Percentiles rank a stretch among this genome's conserved stretches.
Conservation (phyloP, 345 rosid species). For the Lepidium didymum region DNA sequence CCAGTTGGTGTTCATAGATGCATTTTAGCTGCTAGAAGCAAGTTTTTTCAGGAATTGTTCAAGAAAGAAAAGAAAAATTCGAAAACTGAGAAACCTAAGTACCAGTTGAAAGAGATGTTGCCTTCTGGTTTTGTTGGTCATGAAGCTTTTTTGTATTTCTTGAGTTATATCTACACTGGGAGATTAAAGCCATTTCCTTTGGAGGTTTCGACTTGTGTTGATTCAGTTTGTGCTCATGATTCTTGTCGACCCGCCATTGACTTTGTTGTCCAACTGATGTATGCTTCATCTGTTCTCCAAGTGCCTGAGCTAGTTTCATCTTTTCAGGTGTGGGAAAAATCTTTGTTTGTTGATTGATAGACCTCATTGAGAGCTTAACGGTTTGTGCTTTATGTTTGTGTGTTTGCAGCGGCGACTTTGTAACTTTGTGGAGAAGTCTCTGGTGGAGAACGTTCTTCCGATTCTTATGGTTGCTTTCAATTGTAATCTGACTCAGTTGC, state of each 20-base stretch:
- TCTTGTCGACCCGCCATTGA: conserved; percentile 81
- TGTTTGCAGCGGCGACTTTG: conserved; percentile 73
- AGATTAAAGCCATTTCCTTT: conserved; percentile 68
- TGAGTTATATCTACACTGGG: conserved; percentile 86
- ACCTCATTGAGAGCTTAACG: background rate
- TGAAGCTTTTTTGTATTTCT: conserved; percentile 69
- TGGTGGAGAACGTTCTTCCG: conserved; percentile 73
- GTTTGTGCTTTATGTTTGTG: background rate
- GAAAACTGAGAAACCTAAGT: conserved; percentile 44
- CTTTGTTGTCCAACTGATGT: conserved; percentile 79
- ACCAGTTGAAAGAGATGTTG: conserved; percentile 43
- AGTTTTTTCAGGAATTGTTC: conserved; percentile 65
- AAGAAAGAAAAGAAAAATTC: conserved; percentile 37
- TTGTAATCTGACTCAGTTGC: conserved; percentile 64
- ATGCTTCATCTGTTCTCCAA: conserved; percentile 72
- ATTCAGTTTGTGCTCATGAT: conserved; percentile 61
- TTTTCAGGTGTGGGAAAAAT: conserved; percentile 49
- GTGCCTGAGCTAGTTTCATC: conserved; percentile 79
- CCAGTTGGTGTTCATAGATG: conserved; percentile 80
- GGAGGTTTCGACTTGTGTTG: conserved; percentile 84
- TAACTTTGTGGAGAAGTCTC: conserved; percentile 70
- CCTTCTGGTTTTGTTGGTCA: conserved; percentile 70
- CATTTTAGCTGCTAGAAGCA: conserved; percentile 78
- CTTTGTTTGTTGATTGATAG: conserved; percentile 6
- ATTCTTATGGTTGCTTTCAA: conserved; percentile 78